Base-by-base conservation (phyloP, 1,284 basidiomycete genomes). In the Ustilago shanxiensis region DNA sequence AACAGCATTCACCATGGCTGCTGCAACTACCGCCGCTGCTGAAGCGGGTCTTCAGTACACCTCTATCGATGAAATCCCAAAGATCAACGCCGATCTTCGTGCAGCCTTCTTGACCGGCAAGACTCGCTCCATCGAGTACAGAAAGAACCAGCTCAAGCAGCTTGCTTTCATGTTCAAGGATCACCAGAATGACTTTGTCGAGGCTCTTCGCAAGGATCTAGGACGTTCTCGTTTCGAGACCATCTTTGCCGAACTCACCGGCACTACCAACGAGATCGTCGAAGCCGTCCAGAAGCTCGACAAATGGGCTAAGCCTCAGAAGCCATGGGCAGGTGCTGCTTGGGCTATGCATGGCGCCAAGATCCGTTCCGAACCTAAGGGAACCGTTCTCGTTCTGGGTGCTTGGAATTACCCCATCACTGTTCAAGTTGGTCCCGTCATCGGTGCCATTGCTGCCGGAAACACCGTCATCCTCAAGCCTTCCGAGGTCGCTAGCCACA, bases 401-500 rank as follows among this genome's bases (percentile, higher is more conserved):
- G 88, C 77, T 10, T 82, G 81, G 82, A 85, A 85, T 71, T 85
- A 85, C 59, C 83, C 83, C 24, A 67, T 85, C 65, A 76, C 82
- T 20, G 73, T 86, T 26, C 76, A 82, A 54, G 57, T 88, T 41
- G 79, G 80, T n/a, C 87, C 87, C 18, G 63, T 87, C n/a, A 73
- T 87, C 49, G 86, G 82, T 22, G 87, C 87, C 20, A 86, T 88
- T 62, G 81, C 87, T 6, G 87, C 87, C 8, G 87, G 87, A 13
- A 86, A 86, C 77, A 84, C 86, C 2, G 82, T 81, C 16, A 70
- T 87, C 92, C 68, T 86, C 58, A 86, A 86, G 87, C 92, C 92
- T 0, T 93, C 94, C 0, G 95, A 97, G 85, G 88, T 91, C n/a
- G 88, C 91, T 0, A 90, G 91, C 0, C 89, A 91, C 9, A 89